Evolutionary conservation across 768 basidiomycete species (phyloP), one percentile per base, ranked within the genome.

Genomic region (Lactifluus hygrophoroides): DNA sequence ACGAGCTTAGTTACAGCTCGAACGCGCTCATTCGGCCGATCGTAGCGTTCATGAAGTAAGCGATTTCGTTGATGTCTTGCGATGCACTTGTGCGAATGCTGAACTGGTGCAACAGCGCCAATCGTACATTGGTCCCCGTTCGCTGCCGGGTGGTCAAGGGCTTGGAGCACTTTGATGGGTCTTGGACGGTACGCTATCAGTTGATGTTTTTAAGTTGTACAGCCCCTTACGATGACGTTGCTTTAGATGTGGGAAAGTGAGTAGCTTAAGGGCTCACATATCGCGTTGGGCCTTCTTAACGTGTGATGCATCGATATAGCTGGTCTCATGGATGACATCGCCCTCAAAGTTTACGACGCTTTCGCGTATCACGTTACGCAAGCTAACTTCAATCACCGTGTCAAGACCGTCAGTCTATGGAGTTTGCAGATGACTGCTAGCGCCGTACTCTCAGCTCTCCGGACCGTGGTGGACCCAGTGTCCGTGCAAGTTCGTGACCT

Each of bases 1-100:
- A 77, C 45, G 90, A 96, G 67, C 69, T 99, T 57, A 90, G 90
- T 44, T 91, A 95, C 67, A 86, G 90, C 61, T 96, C 95, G 66
- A 90, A 86, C 67, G 96, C 96, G 21, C 74, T 98, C 25, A 87
- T 96, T 47, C 71, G 96, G 65, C 94, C 96, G 3, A 97, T 99
- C 62, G 96, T 98, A 16, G 95, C 93, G 1, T 99, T 99, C 69
- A 94, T 97, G 85, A 96, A 96, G 94, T 94, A 19, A 28, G 55
- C 16, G 66, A 59, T 35, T n/a, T 6, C 37, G 16, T 35, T 9
- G 5, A 47, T 40, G 7, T 56, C 35, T 21, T 16, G 13, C 3
- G 25, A 44, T 23, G 23, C 14, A 5, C 13, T 8, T 43, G 25
- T 32, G n/a, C 16, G 8, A 10, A 11, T 60, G 23, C 8, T 42